A percentile compares a stretch with the other conserved stretches of the same genome.
Evolutionary conservation across 805 yeast genomes (phyloP).

Genomic region (Schwanniomyces polymorphus): DNA sequence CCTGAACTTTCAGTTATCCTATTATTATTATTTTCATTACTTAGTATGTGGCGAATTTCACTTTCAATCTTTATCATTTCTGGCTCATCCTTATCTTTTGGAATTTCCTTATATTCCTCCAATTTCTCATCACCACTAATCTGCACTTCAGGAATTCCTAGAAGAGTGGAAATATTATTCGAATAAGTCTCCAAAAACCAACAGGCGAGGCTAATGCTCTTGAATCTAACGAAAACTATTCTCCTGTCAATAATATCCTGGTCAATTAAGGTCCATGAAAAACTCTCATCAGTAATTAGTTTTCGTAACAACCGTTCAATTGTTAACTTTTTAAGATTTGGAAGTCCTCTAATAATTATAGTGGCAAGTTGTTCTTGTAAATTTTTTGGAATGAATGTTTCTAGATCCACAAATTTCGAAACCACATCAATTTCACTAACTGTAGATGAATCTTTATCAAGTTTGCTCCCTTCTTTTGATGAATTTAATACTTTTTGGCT

Average conservation of each 20-base stretch:
- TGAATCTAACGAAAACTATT: constrained; percentile 32
- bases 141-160: background rate
- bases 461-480: background rate
- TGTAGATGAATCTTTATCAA: background rate
- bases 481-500: background rate
- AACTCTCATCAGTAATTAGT: constrained; percentile 15
- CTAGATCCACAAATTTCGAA: constrained; percentile 23
- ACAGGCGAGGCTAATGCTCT: background rate
- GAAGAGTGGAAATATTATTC: background rate
- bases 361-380: constrained; percentile 36
- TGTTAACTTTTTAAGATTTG: constrained; percentile 22
- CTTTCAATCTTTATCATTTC: constrained; percentile 4
- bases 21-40: constrained; percentile 20
- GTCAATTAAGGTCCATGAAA: constrained; percentile 34
- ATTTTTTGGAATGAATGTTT: constrained; percentile 28
- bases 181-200: constrained; percentile 9
- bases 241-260: constrained; percentile 31
- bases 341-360: constrained; percentile 33
- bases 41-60: constrained; percentile 9
- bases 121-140: constrained; percentile 4
- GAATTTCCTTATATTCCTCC: constrained; percentile 2
- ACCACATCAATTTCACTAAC: constrained; percentile 7
- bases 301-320: constrained; percentile 33
- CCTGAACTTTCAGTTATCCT: constrained; percentile 18
- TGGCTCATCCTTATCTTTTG: background rate